Conservation (phyloP, 768 basidiomycete genomes). For the Tylopilus plumbeoviolaceoides region DNA sequence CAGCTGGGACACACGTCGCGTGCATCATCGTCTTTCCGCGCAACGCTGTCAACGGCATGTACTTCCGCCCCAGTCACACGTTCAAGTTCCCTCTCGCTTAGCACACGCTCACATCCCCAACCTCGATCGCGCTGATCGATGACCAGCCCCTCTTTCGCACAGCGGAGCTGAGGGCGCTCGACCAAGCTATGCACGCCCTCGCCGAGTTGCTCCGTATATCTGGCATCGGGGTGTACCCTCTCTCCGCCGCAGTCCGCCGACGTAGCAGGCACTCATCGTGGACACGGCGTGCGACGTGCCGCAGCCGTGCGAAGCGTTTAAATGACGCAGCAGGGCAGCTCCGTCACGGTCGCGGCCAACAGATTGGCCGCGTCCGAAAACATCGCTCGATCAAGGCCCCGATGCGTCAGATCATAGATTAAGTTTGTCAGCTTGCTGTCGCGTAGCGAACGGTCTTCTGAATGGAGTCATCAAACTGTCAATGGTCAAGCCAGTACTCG, state of each 20-base stretch:
- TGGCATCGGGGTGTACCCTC: slow-evolving; percentile 65
- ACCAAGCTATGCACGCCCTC: slow-evolving; percentile 44
- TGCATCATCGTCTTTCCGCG: slow-evolving; percentile 48
- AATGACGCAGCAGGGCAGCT: slow-evolving; percentile 54
- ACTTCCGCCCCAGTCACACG: slow-evolving; percentile 26
- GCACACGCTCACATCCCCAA: background rate
- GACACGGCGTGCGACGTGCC: slow-evolving; percentile 42
- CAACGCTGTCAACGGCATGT: slow-evolving; percentile 52
- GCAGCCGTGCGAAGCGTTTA: slow-evolving; percentile 45
- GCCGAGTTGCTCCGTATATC: slow-evolving; percentile 49
- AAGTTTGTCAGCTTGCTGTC: no score
- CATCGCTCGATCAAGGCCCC: slow-evolving; percentile 13
- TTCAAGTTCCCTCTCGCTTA: no score
- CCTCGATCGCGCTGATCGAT: background rate
- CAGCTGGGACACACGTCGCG: slow-evolving; percentile 44
- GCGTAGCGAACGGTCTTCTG: no score
- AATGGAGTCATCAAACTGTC: no score
- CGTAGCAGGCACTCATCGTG: slow-evolving; percentile 44
- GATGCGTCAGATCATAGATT: background rate
- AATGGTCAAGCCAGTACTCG: no score
- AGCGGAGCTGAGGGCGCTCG: slow-evolving; percentile 51
- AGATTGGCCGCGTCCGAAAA: slow-evolving; percentile 33
- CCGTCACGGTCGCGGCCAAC: slow-evolving; percentile 48
- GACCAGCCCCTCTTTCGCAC: no score
- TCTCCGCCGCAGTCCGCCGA: slow-evolving; percentile 36